These are phyloP conservation scores for Flaveria trinervia DNA, from an alignment of 129 eudicot species.

Conservation along the genomic window DNA sequence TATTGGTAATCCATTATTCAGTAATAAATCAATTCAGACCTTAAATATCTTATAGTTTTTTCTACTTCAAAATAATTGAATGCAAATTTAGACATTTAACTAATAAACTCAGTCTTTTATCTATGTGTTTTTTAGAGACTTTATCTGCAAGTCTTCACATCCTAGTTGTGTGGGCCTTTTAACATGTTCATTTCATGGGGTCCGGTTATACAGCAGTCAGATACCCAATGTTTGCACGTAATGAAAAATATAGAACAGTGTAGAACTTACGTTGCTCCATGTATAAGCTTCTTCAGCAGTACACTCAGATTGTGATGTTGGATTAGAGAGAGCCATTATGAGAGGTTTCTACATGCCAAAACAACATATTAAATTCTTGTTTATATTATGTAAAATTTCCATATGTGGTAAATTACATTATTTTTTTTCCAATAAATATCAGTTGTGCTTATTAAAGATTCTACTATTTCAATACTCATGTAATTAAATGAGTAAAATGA, in stretches of 20 bases:
- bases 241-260: neutral
- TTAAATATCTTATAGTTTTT: too few relatives aligned
- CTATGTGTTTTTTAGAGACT: neutral
- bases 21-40: too few relatives aligned
- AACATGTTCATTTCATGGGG: neutral
- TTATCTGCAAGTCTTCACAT: neutral
- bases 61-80: neutral
- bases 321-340: constrained; percentile 94
- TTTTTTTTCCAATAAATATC: neutral
- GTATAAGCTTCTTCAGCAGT: constrained; percentile 99
- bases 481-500: neutral
- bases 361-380: neutral
- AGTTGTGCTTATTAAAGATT: neutral
- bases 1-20: too few relatives aligned
- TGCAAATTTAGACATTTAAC: neutral
- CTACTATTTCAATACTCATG: neutral
- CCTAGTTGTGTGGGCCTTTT: neutral
- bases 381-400: neutral
- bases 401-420: too few relatives aligned
- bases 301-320: constrained; percentile 97
- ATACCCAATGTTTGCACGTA: constrained; percentile 8
- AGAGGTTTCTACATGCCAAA: constrained; percentile 78
- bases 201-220: neutral
- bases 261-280: constrained; percentile 80
- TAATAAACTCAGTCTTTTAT: neutral